Evolutionary conservation across 164 flowering plant species (phyloP), one percentile per base, ranked within the genome.

Genomic region (Hamamelis virginiana): DNA sequence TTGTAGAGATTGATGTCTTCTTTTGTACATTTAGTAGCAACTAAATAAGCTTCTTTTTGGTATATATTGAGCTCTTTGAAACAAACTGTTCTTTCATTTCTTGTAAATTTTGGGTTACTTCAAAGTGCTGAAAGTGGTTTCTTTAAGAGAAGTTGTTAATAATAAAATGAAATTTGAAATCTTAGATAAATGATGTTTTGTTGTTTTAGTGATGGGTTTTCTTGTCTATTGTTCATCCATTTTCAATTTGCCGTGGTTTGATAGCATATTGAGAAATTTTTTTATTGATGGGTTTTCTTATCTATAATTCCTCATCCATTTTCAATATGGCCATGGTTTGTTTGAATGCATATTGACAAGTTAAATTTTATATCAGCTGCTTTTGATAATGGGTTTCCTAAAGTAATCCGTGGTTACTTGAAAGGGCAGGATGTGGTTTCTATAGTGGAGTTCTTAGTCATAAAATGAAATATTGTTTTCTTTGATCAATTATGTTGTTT

Each of bases 1-100:
- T 59, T 59, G 63, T 59, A 26, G 27, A 52, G 23, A 52, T 52
- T 52, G n/a, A 55, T 55, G 14, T 55, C 28, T 21, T 55, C 15
- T 9, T 55, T 6, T 55, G 59, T 55, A 55, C 28, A 55, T 55
- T 26, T 22, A 9, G 28, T 23, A 55, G 59, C 21, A 55, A 55
- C 6, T 2, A 33, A 33, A 33, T 33, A 33, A 33, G 41, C 41
- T 11, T 55, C 23, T 12, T 22, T 55, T 55, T 55, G 59, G 59
- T 22, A 55, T 21, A 55, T 22, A 55, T 21, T 18, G 18, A 19
- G 55, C 18, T 18, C 21, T 8, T 51, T 51, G 53, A 50, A 16
- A 50, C 53, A 50, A n/a, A 18, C n/a, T 50, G 53, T 50, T 51
- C n/a, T 33, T 33, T 33, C 41, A 33, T 33, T 33, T 33, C n/a